Conservation (phyloP, 192 early-diverging fungal genomes). For the Diversispora epigaea region DNA sequence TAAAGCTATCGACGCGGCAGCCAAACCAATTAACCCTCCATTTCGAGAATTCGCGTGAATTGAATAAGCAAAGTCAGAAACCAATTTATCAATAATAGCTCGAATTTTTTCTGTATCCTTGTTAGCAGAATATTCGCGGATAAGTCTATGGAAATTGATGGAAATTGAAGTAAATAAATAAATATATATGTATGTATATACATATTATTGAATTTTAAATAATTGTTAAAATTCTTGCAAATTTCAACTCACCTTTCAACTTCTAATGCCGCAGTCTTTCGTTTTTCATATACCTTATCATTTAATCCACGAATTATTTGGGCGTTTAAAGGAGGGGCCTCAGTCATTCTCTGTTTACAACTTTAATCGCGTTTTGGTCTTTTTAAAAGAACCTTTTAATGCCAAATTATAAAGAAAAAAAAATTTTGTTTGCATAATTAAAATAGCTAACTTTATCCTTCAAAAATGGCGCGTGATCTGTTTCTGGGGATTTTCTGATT, state of each 20-base stretch:
- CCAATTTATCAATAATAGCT: conserved; percentile 72
- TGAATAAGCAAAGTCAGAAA: conserved; percentile 88
- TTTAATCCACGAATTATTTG: conserved; percentile 72
- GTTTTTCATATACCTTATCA: conserved; percentile 93
- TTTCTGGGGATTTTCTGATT: no score
- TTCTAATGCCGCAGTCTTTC: conserved; percentile 87
- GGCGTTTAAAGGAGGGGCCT: conserved; percentile 34
- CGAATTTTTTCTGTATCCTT: conserved; percentile 62
- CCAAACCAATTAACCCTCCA: conserved; percentile 93
- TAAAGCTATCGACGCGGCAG: conserved; percentile 83
- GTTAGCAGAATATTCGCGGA: conserved; percentile 57
- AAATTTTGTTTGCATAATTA: no score
- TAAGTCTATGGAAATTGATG: conserved; percentile 46
- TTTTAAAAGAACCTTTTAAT: no score
- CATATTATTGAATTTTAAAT: background rate
- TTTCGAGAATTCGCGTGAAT: conserved; percentile 80
- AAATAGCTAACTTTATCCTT: no score
- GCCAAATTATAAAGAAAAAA: no score
- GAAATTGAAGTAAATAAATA: background rate
- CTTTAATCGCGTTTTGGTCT: no score
- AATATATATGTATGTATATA: background rate
- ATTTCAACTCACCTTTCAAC: conserved; percentile 68
- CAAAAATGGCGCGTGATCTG: no score
- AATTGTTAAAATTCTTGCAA: no score
- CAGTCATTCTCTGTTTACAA: background rate